Evolutionary conservation across 2,329 filamentous ascomycete genomes (phyloP).

Genomic region (Verticillium zaregamsianum): DNA sequence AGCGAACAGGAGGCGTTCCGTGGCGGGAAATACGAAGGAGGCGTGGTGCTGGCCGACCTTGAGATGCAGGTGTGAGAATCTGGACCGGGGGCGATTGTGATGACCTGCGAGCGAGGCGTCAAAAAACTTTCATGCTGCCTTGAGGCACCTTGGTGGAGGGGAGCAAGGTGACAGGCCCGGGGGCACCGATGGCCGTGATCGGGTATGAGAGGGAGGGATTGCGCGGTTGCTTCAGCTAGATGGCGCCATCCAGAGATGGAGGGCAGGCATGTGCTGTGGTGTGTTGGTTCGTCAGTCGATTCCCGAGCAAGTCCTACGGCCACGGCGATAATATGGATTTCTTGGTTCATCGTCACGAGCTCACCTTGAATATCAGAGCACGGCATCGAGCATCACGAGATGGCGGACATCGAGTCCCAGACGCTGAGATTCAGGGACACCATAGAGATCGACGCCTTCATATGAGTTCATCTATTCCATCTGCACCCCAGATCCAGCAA

Average conservation of each 20-base stretch:
- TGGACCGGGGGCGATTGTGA: constrained; percentile 23
- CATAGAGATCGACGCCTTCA: not conserved
- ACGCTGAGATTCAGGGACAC: not conserved
- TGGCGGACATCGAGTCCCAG: not conserved
- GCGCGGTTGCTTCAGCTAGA: not conserved
- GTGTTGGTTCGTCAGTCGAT: not conserved
- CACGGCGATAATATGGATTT: not conserved
- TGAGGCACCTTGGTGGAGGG: not conserved
- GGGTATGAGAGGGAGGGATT: not conserved
- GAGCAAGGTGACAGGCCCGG: not conserved
- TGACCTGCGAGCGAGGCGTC: not conserved
- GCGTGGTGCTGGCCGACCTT: constrained; percentile 39
- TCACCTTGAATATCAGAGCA: not conserved
- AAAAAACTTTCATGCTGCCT: not conserved
- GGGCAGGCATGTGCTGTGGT: not conserved
- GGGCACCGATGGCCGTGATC: not conserved
- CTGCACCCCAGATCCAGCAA: not conserved
- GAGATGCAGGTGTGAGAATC: constrained; percentile 48
- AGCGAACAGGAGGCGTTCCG: constrained; percentile 39
- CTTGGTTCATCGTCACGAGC: not conserved
- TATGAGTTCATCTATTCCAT: not conserved
- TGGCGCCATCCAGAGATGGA: not conserved
- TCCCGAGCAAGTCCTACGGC: not conserved
- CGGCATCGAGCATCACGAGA: not conserved
- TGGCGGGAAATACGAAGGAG: constrained; percentile 33